These are phyloP conservation scores for Scleromitrula shiraiana DNA, from an alignment of 2,329 filamentous ascomycete species.

Conservation along the genomic window DNA sequence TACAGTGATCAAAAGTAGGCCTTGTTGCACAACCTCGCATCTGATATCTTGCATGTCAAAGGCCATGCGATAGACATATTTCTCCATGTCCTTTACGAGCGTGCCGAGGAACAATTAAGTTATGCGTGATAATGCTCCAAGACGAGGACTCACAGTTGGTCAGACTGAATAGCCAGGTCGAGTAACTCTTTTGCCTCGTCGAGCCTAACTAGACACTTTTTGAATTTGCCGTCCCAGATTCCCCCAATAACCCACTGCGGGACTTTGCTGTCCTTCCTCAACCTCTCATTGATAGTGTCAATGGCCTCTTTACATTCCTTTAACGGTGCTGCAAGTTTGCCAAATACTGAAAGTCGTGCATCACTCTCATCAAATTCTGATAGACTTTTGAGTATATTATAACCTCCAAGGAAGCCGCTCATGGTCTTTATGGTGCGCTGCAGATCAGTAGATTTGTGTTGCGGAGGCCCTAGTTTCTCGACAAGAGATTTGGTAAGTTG, in stretches of 20 bases:
- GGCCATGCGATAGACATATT: neutral
- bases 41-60: neutral
- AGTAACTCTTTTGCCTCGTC: neutral
- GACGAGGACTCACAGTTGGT: neutral
- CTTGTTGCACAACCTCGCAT: neutral
- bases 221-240: neutral
- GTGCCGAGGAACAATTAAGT: neutral
- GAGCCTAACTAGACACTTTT: neutral
- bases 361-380: neutral
- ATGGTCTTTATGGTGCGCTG: neutral
- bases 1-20: neutral
- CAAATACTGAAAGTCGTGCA: neutral
- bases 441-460: neutral
- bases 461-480: neutral
- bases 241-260: neutral
- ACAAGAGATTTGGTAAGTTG: neutral
- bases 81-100: neutral
- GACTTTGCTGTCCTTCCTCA: neutral
- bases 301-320: neutral
- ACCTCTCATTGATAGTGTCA: neutral
- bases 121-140: neutral
- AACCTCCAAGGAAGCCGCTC: neutral
- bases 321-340: neutral
- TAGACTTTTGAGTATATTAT: neutral
- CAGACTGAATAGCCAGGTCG: neutral